Percentiles rank a stretch among this genome's conserved stretches.
phyloP scores from a whole-genome alignment of 2,329 filamentous ascomycete genomes.

The Pseudocercospora cruenta region DNA sequence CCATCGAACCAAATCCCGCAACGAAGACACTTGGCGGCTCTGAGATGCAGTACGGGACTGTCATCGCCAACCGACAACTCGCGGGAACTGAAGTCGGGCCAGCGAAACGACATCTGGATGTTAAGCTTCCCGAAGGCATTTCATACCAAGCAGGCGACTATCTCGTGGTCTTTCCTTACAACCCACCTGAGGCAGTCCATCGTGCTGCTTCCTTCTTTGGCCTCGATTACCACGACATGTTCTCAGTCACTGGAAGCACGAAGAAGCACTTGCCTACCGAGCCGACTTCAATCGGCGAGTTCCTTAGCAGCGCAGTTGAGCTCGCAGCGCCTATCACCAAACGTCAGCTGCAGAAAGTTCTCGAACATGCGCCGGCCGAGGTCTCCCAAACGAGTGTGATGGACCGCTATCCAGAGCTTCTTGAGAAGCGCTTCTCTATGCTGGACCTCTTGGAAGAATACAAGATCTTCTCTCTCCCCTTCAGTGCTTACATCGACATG shows the following conservation, averaged over 20 bases:
- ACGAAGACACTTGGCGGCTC: slow-evolving; percentile 9
- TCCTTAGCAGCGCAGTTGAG: slow-evolving; percentile 66
- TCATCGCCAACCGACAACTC: slow-evolving; percentile 58
- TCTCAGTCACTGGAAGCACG: slow-evolving; percentile 22
- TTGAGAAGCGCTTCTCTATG: slow-evolving; percentile 48
- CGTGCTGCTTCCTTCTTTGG: slow-evolving; percentile 66
- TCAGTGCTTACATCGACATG: slow-evolving; percentile 50
- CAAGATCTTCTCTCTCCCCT: slow-evolving; percentile 60
- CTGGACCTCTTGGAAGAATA: slow-evolving; percentile 70
- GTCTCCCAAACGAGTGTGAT: slow-evolving; percentile 50
- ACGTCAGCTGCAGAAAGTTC: slow-evolving; percentile 46
- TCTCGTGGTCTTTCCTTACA: slow-evolving; percentile 44
- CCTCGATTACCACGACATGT: slow-evolving; percentile 65
- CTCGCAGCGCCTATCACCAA: slow-evolving; percentile 65
- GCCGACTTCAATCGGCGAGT: slow-evolving; percentile 4
- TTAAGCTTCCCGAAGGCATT: slow-evolving; percentile 49
- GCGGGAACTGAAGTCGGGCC: slow-evolving; percentile 55
- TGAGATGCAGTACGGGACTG: slow-evolving; percentile 46
- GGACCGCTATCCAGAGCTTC: slow-evolving; percentile 39
- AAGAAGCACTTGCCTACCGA: slow-evolving; percentile 20
- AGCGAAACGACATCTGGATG: slow-evolving; percentile 58
- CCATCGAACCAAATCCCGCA: slow-evolving; percentile 4
- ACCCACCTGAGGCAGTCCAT: slow-evolving; percentile 59
- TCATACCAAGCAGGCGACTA: slow-evolving; percentile 65
- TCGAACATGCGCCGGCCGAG: slow-evolving; percentile 11